These are phyloP conservation scores for Breviolum minutum DNA, from an alignment of 73 alveolate species.

Conservation along the genomic window DNA sequence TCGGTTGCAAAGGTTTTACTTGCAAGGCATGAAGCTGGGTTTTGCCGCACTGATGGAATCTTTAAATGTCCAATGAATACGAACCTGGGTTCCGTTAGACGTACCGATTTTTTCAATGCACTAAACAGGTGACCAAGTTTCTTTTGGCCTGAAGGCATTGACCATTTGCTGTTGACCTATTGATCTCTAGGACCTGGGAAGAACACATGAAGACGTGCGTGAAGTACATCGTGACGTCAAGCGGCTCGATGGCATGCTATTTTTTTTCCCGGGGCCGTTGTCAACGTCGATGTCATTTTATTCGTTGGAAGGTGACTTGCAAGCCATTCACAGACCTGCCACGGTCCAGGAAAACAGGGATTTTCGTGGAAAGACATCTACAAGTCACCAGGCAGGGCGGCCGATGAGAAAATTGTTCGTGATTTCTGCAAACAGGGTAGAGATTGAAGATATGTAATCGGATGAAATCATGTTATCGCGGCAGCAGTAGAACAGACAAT, in stretches of 20 bases:
- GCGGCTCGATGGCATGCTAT: background rate
- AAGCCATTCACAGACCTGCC: background rate
- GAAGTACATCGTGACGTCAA: constrained; percentile 29
- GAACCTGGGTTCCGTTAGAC: background rate
- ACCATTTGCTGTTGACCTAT: background rate
- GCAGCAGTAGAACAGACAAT: too few species aligned
- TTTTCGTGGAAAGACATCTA: constrained; percentile 24
- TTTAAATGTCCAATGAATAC: too few species aligned
- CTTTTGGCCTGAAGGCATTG: background rate
- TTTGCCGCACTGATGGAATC: background rate
- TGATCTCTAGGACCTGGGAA: constrained; percentile 27
- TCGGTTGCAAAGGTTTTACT: too few species aligned
- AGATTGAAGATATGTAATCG: too few species aligned
- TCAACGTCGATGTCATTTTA: too few species aligned
- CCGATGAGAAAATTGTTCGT: background rate
- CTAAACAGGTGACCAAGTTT: background rate
- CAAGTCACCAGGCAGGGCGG: constrained; percentile 21
- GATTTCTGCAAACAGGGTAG: too few species aligned
- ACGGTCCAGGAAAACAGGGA: background rate
- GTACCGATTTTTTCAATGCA: background rate
- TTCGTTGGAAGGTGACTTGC: background rate
- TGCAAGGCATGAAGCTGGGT: background rate
- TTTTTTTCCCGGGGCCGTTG: background rate
- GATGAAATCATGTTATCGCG: too few species aligned
- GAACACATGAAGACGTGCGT: constrained; percentile 71